Evolutionary conservation across 2,329 filamentous ascomycete species (phyloP).

Genomic region (Pyrenochaeta sp.): DNA sequence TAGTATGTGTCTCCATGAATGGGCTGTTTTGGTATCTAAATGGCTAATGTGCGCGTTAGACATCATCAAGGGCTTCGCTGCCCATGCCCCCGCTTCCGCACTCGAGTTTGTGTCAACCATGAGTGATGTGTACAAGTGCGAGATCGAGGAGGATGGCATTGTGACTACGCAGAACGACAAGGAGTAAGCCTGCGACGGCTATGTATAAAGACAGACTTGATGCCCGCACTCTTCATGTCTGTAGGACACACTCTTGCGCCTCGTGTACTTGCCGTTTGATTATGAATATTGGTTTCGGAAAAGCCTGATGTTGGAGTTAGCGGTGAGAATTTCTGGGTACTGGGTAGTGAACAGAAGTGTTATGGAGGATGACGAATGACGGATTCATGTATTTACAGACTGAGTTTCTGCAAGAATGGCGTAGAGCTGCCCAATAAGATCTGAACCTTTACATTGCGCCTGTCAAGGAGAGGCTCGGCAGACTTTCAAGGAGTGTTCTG

Average conservation of each 20-base stretch:
- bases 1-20: constrained; percentile 15
- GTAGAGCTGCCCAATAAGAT: too few relatives aligned
- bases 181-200: constrained; percentile 1
- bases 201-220: too few relatives aligned
- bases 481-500: too few relatives aligned
- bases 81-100: constrained; percentile 73
- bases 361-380: background rate
- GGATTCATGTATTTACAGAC: background rate
- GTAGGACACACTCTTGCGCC: background rate
- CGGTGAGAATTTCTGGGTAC: background rate
- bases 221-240: background rate
- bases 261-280: background rate
- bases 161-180: constrained; percentile 57
- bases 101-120: constrained; percentile 72
- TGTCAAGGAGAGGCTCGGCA: too few relatives aligned
- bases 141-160: constrained; percentile 80
- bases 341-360: background rate
- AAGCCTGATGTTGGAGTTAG: background rate
- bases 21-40: background rate
- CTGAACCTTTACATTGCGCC: too few relatives aligned
- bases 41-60: background rate
- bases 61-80: constrained; percentile 76
- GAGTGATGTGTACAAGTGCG: constrained; percentile 67
- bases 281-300: background rate
- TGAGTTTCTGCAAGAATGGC: background rate